These are phyloP conservation scores for Pterocarpus macrocarpus DNA, from an alignment of 306 rosid genomes.

Conservation along the genomic window DNA sequence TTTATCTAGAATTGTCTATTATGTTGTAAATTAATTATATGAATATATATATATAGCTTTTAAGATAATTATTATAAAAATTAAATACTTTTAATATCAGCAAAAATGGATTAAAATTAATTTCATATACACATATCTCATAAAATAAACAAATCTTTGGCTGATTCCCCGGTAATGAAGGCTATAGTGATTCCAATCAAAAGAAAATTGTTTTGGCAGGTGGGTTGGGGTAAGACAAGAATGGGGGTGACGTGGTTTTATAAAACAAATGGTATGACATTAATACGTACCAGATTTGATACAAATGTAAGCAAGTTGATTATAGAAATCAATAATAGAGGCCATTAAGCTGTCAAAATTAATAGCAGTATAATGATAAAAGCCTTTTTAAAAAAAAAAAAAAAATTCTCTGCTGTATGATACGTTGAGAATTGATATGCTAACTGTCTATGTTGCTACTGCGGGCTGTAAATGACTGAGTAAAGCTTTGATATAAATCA, in stretches of 20 bases:
- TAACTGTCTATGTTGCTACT: conserved; percentile 23
- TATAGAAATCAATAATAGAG: conserved; percentile 51
- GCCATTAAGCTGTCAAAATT: conserved; percentile 54
- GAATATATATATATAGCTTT: no score
- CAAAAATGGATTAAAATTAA: no score
- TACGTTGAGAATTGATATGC: neutral
- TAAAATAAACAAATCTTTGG: neutral
- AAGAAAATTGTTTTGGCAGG: conserved; percentile 47
- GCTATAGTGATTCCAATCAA: neutral
- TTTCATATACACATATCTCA: no score
- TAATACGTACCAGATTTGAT: conserved; percentile 45
- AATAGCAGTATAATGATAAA: conserved; percentile 34
- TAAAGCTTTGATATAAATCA: conserved; percentile 9
- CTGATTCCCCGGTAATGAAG: conserved; percentile 26
- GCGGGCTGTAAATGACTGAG: conserved; percentile 36
- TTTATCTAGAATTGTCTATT: no score
- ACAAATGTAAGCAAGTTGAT: conserved; percentile 39
- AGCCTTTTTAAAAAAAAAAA: neutral
- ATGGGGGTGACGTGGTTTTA: conserved; percentile 36
- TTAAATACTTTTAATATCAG: no score
- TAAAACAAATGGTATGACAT: conserved; percentile 41
- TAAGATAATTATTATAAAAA: no score
- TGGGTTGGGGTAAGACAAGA: conserved; percentile 44
- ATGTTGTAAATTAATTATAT: no score
- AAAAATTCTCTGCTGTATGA: neutral